Percentiles rank a stretch among this genome's conserved stretches.
Conservation (phyloP, 129 eudicot genomes). For the Pseudognaphalium luteoalbum region DNA sequence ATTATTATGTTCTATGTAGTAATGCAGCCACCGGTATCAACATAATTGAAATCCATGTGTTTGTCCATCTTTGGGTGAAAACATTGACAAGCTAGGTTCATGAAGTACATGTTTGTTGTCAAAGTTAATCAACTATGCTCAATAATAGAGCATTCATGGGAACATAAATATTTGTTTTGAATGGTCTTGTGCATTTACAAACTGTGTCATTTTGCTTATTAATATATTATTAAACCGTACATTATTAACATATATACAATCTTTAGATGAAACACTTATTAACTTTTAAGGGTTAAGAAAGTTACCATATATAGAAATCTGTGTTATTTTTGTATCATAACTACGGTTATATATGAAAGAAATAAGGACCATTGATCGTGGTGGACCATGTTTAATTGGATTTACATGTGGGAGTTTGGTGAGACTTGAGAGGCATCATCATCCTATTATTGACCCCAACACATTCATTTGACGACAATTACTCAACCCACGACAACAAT, state of each 20-base stretch:
- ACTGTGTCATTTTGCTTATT: not conserved
- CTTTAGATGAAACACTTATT: not conserved
- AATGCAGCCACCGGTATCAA: not conserved
- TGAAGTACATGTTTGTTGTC: constrained; percentile 6
- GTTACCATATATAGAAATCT: constrained; percentile 32
- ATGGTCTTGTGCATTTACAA: not conserved
- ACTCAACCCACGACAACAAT: too few relatives aligned
- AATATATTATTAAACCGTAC: too few relatives aligned
- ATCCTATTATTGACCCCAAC: constrained; percentile 33
- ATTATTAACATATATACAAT: not conserved
- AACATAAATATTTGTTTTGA: not conserved
- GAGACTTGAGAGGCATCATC: constrained; percentile 40
- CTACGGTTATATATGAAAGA: constrained; percentile 3
- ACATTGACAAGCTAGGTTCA: not conserved
- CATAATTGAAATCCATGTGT: not conserved
- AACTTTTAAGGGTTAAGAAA: not conserved
- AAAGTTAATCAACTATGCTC: not conserved
- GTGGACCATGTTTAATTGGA: constrained; percentile 35
- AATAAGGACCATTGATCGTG: constrained; percentile 32
- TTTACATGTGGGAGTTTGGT: constrained; percentile 43
- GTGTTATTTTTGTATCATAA: constrained; percentile 31
- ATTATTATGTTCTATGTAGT: not conserved
- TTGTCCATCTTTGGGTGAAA: not conserved
- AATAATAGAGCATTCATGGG: not conserved
- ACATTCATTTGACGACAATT: too few relatives aligned